phyloP scores from a whole-genome alignment of 78 protist genomes.

The Tieghemostelium lacteum region DNA sequence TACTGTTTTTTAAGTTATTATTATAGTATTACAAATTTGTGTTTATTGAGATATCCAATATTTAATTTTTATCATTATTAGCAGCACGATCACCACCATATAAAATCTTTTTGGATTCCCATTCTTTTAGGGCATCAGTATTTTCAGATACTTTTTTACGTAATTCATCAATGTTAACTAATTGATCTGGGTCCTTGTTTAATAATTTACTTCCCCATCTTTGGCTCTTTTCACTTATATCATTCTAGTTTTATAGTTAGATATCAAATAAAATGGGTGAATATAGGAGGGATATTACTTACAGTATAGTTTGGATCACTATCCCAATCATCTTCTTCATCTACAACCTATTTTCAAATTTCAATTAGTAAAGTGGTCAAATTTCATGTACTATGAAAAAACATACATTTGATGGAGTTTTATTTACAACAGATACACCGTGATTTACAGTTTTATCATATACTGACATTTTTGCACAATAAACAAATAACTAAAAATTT shows the following conservation, averaged over 20 bases:
- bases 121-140: slow-evolving; percentile 1
- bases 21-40: too few relatives aligned
- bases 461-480: not conserved
- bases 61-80: too few relatives aligned
- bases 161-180: not conserved
- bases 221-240: slow-evolving; percentile 29
- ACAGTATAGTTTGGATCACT: slow-evolving; percentile 37
- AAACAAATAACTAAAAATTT: too few relatives aligned
- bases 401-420: too few relatives aligned
- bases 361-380: too few relatives aligned
- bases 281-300: not conserved
- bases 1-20: too few relatives aligned
- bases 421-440: slow-evolving; percentile 23
- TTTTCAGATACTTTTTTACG: not conserved
- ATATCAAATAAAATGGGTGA: not conserved
- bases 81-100: slow-evolving; percentile 39
- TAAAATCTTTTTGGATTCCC: not conserved
- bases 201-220: slow-evolving; percentile 48
- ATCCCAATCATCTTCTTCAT: slow-evolving; percentile 32
- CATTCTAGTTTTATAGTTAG: slow-evolving; percentile 18
- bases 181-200: not conserved
- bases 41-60: too few relatives aligned
- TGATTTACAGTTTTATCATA: slow-evolving; percentile 36
- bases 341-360: too few relatives aligned
- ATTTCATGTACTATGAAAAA: too few relatives aligned